Conservation (phyloP, 2,329 filamentous ascomycete genomes). For the Xenosphaeropsis pyriputrescens region DNA sequence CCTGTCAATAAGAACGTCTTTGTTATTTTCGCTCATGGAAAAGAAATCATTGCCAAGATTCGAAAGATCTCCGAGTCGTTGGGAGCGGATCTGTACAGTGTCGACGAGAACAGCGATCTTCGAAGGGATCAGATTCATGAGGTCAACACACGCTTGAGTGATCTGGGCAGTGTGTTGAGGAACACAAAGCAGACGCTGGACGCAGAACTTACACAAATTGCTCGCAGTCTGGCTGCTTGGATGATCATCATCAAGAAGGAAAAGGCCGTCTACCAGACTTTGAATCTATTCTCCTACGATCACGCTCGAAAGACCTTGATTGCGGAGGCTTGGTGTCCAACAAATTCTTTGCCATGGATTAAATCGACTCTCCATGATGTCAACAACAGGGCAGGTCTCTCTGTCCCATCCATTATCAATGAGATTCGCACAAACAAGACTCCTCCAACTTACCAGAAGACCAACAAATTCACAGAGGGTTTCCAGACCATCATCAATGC, state of each 20-base stretch:
- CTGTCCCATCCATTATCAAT: slow-evolving; percentile 97
- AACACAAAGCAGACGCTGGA: slow-evolving; percentile 94
- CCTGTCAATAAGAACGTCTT: slow-evolving; percentile 94
- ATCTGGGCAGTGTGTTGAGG: slow-evolving; percentile 80
- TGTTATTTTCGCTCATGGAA: slow-evolving; percentile 96
- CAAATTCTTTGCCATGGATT: slow-evolving; percentile 76
- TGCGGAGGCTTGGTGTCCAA: slow-evolving; percentile 94
- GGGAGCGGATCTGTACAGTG: slow-evolving; percentile 87
- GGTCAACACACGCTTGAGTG: slow-evolving; percentile 83
- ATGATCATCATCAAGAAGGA: slow-evolving; percentile 97
- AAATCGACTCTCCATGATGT: slow-evolving; percentile 92
- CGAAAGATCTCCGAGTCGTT: slow-evolving; percentile 97
- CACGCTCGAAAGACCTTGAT: slow-evolving; percentile 91
- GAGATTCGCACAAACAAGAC: slow-evolving; percentile 96
- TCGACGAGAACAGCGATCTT: slow-evolving; percentile 94
- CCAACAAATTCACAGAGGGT: slow-evolving; percentile 94
- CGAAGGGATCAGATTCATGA: slow-evolving; percentile 93
- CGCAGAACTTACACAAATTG: slow-evolving; percentile 86
- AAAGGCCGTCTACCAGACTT: slow-evolving; percentile 89
- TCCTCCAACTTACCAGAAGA: slow-evolving; percentile 92
- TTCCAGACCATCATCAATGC: slow-evolving; percentile 99
- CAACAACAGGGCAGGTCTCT: slow-evolving; percentile 86
- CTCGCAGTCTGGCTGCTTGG: slow-evolving; percentile 85
- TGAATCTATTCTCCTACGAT: slow-evolving; percentile 96
- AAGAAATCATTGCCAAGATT: slow-evolving; percentile 97